Evolutionary conservation across 306 rosid genomes (phyloP), one percentile per base, ranked within the genome.

Genomic region (Gynostemma pentaphyllum): DNA sequence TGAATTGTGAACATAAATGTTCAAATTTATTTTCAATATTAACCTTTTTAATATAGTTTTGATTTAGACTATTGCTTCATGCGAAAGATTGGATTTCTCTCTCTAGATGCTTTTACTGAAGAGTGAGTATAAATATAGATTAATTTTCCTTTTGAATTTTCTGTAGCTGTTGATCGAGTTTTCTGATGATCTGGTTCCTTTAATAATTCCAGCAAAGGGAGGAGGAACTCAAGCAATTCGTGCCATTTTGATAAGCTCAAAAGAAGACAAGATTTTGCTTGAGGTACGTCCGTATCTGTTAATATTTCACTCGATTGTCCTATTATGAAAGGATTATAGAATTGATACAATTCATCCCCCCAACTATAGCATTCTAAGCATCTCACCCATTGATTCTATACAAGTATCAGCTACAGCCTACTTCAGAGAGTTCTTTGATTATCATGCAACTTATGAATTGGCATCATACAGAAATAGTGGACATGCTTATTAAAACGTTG

Each of bases 211-310:
- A 19, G 71, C 73, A 4, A 82, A 79, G 79, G 73, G 78, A 65
- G 89, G 91, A 54, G 76, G 78, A 55, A 68, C 75, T 41, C 81
- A 68, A 66, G 83, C 79, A 40, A 61, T 91, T 36, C 81, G 95
- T 39, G 72, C 81, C 69, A 79, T 88, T 66, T 73, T 83, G 68
- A 80, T 77, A 29, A 80, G 78, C 64, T 92, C 95, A 32, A 80
- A 76, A 65, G 92, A 82, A 74, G 98, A 92, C 68, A 85, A 82
- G 78, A 86, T 79, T 64, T 66, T 74, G 34, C 72, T 88, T 60
- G 81, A 84, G 96, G 98, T 92, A 68, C 48, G n/a, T n/a, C n/a
- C n/a, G n/a, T n/a, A n/a, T n/a, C 14, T 46, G 42, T 30, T 9
- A 8, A 62, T 40, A 13, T 36, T 54, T 57, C 45, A 18, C 28